Base-by-base conservation (phyloP, 2,329 filamentous ascomycete genomes). In the Albifimbria verrucaria region DNA sequence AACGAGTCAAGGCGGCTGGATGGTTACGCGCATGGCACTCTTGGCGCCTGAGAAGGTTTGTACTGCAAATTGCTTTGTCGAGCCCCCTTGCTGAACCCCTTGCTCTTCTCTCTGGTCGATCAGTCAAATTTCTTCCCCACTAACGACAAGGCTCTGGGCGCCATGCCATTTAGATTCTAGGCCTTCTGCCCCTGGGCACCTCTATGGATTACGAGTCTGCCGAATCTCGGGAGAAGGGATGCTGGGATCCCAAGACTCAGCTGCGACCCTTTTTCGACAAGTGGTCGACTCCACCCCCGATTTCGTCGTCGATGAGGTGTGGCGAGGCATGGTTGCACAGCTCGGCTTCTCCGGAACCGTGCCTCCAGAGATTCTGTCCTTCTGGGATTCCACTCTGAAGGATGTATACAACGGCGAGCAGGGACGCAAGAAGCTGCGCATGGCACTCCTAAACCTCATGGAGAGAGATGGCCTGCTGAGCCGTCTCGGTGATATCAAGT, bases 181-280 rank as follows among this genome's bases (percentile, higher is more conserved):
- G 79, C 17, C 59, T 81, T 1, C 58, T 81, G 18, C 70, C 72
- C 4, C 66, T 81, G 6, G 78, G 77, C 25, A 79, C 76, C 4
- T 79, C 77, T 0, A 78, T 81, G 75, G 79, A 81, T 63, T 75
- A 69, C 59, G 78, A 82, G 68, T 79, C 78, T 7, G 59, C 69
- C 3, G 68, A 68, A 11, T 75, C 76, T 9, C 71, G 77, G 2
- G 62, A 62, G 22, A 73, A 74, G 43, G 77, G 77, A 15, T 77
- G 75, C 65, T 81, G 78, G 79, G 73, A 81, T 54, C 73, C 74
- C 26, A 68, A 69, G 43, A 64, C 71, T 0, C 67, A 72, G 48
- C 68, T 77, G 9, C 57, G 61, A 2, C 68, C 74, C 4, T 78
- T 79, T 55, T 68, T 70, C 39, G 69, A 77, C 25, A 65, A 61